Evolutionary conservation across 345 rosid genomes (phyloP), one percentile per base, ranked within the genome.

Genomic region (Rhodamnia rubescens): DNA sequence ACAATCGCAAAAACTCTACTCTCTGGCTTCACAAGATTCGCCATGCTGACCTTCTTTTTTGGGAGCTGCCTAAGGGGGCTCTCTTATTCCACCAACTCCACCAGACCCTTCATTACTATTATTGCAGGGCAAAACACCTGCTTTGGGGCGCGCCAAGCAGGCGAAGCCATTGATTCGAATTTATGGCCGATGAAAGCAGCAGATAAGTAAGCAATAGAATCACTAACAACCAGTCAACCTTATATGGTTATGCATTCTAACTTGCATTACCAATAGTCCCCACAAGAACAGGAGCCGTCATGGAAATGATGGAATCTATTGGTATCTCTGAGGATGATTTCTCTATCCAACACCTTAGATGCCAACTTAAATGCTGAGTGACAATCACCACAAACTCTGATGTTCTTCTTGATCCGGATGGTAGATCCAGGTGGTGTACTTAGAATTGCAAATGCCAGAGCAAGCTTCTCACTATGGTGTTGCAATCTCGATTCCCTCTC

Each of bases 391-490:
- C 95, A 94, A 81, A 94, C 92, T 84, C 97, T 87, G 36, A 93
- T 91, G 82, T 93, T 94, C 92, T 94, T 94, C 90, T 92, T 94
- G 84, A 92, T 92, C 83, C 86, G 88, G 84, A 93, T 91, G 20
- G 93, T 90, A 86, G 94, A 91, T 88, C 93, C 92, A 78, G 95
- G 90, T 52, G 93, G 91, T 0, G 92, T 91, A 81, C 86, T 91
- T 27, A 94, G 85, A 86, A 94, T 91, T 18, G 97, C 94, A 92
- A 93, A 94, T 75, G 97, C 95, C 85, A 94, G 86, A 13, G 95
- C 97, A 80, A 92, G 93, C 91, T 94, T 94, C 94, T 93, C 94
- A 29, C 97, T 94, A 83, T 92, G 97, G 80, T 88, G 87, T 85
- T 94, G 94, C 88, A 93, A 88, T 88, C 91, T 91, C 50, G 84